These are phyloP conservation scores for Lepraria neglecta DNA, from an alignment of 495 filamentous ascomycete genomes.

Conservation along the genomic window DNA sequence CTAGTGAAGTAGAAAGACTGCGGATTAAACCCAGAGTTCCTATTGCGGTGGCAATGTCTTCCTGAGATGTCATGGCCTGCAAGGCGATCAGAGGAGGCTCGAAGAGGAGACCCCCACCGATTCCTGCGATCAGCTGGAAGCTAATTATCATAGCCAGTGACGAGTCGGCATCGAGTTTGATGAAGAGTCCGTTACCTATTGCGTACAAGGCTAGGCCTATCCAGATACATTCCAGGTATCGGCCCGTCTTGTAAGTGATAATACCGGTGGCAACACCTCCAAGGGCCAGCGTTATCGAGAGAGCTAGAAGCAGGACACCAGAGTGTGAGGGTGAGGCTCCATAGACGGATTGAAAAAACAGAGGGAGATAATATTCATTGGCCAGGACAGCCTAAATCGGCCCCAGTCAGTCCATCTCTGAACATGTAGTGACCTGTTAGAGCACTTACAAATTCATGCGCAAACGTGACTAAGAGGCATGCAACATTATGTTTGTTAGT, in stretches of 20 bases:
- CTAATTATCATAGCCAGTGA: conserved; percentile 39
- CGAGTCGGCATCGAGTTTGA: conserved; percentile 38
- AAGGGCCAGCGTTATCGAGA: conserved; percentile 46
- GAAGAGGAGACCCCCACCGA: conserved; percentile 45
- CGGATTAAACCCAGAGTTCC: conserved; percentile 69
- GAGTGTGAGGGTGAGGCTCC: conserved; percentile 46
- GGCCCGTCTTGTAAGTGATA: conserved; percentile 54
- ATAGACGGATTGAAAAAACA: conserved; percentile 52
- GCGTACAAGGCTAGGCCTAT: conserved; percentile 41
- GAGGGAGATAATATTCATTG: conserved; percentile 52
- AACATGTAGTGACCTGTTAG: not conserved
- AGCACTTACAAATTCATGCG: conserved; percentile 56
- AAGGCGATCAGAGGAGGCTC: conserved; percentile 69
- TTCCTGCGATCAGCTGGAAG: conserved; percentile 59
- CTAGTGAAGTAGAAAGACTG: conserved; percentile 41
- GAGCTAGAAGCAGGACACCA: conserved; percentile 48
- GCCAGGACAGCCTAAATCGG: conserved; percentile 42
- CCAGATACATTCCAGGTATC: conserved; percentile 53
- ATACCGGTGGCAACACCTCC: conserved; percentile 45
- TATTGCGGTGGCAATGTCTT: conserved; percentile 71
- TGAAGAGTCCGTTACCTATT: conserved; percentile 49
- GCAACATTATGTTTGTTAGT: conserved; percentile 52
- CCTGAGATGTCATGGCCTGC: conserved; percentile 60
- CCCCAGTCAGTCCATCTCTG: not conserved
- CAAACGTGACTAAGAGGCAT: conserved; percentile 50